Evolutionary conservation across 768 basidiomycete species (phyloP).

Genomic region (Rhodotorula diobovata): DNA sequence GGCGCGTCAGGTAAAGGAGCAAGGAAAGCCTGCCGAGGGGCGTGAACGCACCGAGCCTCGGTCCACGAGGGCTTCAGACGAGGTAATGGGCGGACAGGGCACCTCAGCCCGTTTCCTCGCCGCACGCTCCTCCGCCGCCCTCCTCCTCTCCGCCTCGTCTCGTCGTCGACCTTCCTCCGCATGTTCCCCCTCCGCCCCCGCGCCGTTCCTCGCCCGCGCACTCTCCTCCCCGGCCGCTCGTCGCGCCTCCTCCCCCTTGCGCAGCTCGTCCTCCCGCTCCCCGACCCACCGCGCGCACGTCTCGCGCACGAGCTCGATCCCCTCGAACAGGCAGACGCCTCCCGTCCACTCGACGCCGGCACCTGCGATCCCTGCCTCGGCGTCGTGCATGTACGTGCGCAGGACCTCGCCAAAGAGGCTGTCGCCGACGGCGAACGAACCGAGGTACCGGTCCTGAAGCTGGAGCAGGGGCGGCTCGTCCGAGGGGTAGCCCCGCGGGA

Average conservation of each 20-base stretch:
- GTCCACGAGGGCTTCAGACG: slow-evolving; percentile 76
- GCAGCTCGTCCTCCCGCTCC: slow-evolving; percentile 49
- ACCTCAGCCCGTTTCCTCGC: slow-evolving; percentile 5
- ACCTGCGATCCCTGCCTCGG: slow-evolving; percentile 48
- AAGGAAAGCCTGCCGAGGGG: slow-evolving; percentile 70
- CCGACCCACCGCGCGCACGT: slow-evolving; percentile 66
- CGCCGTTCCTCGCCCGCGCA: background rate
- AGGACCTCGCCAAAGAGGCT: slow-evolving; percentile 70
- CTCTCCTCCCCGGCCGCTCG: background rate
- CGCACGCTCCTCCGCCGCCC: too few species aligned
- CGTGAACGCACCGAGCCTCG: slow-evolving; percentile 53
- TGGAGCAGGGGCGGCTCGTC: slow-evolving; percentile 73
- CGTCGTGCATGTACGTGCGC: slow-evolving; percentile 71
- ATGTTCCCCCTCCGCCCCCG: background rate
- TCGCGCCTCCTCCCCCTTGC: slow-evolving; percentile 14
- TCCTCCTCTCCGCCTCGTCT: background rate
- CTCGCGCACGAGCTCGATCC: slow-evolving; percentile 69
- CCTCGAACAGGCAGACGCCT: slow-evolving; percentile 78
- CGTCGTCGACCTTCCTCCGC: background rate
- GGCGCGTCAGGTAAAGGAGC: slow-evolving; percentile 42
- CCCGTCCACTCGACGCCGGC: slow-evolving; percentile 66
- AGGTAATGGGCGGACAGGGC: slow-evolving; percentile 53
- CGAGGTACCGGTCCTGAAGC: slow-evolving; percentile 76
- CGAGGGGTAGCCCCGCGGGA: slow-evolving; percentile 60
- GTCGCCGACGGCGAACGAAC: slow-evolving; percentile 69